Base-by-base conservation (phyloP, 371 early-diverging fungal genomes). In the Lichtheimia ramosa region DNA sequence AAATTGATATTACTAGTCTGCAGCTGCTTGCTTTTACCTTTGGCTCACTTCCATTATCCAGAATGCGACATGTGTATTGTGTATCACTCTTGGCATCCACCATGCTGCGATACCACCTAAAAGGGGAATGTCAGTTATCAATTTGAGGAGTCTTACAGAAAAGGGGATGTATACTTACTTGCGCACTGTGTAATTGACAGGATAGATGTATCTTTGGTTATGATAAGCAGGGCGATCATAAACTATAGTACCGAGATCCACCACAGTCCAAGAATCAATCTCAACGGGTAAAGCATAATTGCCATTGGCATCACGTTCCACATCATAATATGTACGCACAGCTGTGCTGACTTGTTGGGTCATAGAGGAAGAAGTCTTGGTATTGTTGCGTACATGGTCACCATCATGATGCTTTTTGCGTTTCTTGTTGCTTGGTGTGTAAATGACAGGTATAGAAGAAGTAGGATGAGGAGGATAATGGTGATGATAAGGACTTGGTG, bases 151-250 rank as follows among this genome's bases (percentile, higher is more conserved):
- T 34, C 10, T 34, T 34, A 8, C 34, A 34, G 34, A 34, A 34
- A 23, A 18, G 51, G 24, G 41, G 43, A 10, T 48, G 13, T 27
- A 23, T 43, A 56, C 64, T 69, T 76, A 84, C 82, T 82, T 77
- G 62, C 75, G 70, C 6, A 85, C 81, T 48, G 72, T 85, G 69
- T 92, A 97, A 18, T 96, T 96, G 5, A 92, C 90, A 12, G 97
- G 94, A 73, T 88, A 97, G 53, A 97, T 94, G 63, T 97, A 96
- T 7, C 96, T 85, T 53, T 93, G 91, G 57, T 89, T 93, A 59
- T 97, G 96, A 66, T 90, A 97, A 3, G 87, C 83, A 13, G 90
- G 89, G 18, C 91, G 85, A 54, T 92, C 92, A 54, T 79, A 84
- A 5, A 92, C 85, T 2, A 97, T 87, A 24, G 69, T 78, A 13